Conservation (phyloP, 768 basidiomycete genomes). For the Mycena polygramma region DNA sequence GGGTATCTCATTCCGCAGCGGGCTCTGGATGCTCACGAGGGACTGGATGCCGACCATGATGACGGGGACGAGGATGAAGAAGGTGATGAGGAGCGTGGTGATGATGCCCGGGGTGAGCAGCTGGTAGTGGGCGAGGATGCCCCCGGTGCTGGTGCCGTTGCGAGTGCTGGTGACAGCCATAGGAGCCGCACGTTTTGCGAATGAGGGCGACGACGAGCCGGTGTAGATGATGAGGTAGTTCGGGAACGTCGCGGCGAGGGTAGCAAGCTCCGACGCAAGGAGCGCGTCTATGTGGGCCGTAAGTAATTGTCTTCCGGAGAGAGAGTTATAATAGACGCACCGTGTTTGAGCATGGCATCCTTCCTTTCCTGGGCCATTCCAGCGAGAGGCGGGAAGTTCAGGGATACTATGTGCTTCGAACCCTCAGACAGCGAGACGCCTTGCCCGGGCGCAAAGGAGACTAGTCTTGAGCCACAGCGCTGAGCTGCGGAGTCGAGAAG, state of each 20-base stretch:
- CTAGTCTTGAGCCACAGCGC: conserved; percentile 66
- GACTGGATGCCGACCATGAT: conserved; percentile 74
- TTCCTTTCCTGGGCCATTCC: conserved; percentile 60
- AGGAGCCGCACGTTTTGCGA: conserved; percentile 52
- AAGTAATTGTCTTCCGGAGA: conserved; percentile 10
- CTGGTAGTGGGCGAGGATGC: conserved; percentile 81
- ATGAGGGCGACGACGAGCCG: conserved; percentile 58
- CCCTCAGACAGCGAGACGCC: conserved; percentile 51
- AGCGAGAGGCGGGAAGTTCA: conserved; percentile 67
- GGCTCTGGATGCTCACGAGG: conserved; percentile 81
- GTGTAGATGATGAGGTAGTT: conserved; percentile 77
- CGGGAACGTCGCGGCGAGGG: conserved; percentile 62
- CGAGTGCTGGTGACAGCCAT: conserved; percentile 35
- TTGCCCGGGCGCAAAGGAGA: conserved; percentile 58
- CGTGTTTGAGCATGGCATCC: conserved; percentile 63
- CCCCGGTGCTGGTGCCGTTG: conserved; percentile 60
- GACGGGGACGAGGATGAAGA: conserved; percentile 79
- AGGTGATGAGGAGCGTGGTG: conserved; percentile 68
- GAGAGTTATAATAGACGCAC: conserved; percentile 51
- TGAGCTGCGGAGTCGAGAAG: conserved; percentile 60
- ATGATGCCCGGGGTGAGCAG: conserved; percentile 84
- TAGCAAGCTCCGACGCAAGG: conserved; percentile 63
- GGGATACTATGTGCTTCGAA: conserved; percentile 67
- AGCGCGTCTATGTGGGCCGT: conserved; percentile 53
- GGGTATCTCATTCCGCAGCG: conserved; percentile 71